Conservation (phyloP, 2,329 filamentous ascomycete species). For the Arthrocladium fulminans region DNA sequence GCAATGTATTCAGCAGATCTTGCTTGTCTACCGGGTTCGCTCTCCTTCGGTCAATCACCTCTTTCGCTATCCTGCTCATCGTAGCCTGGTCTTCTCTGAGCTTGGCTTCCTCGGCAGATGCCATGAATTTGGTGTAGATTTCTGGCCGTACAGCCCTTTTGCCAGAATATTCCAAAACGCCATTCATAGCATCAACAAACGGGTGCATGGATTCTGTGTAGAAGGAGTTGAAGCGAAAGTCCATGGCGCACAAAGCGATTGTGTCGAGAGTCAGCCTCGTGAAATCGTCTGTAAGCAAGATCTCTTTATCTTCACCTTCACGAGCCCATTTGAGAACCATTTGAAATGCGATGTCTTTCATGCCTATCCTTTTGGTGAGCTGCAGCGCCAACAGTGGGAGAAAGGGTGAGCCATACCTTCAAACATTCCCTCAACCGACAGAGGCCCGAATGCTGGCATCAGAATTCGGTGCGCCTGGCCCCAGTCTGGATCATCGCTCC, state of each 20-base stretch:
- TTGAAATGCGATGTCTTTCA: conserved; percentile 33
- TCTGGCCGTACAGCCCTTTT: conserved; percentile 41
- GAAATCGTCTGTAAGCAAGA: conserved; percentile 57
- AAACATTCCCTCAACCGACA: conserved; percentile 17
- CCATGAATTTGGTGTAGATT: conserved; percentile 21
- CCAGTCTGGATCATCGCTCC: conserved; percentile 28
- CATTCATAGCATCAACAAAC: conserved; percentile 58
- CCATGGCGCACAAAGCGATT: conserved; percentile 48
- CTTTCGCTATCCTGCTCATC: conserved; percentile 47
- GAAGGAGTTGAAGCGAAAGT: conserved; percentile 66
- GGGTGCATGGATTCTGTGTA: conserved; percentile 61
- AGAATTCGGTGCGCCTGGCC: conserved; percentile 16
- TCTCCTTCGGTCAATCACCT: conserved; percentile 53
- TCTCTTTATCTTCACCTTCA: conserved; percentile 46
- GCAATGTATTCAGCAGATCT: conserved; percentile 62
- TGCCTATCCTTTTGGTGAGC: conserved; percentile 13
- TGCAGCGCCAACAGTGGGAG: not conserved
- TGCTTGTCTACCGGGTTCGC: conserved; percentile 47
- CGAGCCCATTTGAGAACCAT: conserved; percentile 36
- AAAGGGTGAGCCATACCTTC: conserved; percentile 4
- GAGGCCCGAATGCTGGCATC: conserved; percentile 17
- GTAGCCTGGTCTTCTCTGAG: conserved; percentile 5
- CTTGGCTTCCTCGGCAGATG: conserved; percentile 30
- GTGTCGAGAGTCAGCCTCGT: conserved; percentile 31
- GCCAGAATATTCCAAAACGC: conserved; percentile 49